Conservation (phyloP, 2,329 filamentous ascomycete genomes). For the Dactylellina drechsleri region DNA sequence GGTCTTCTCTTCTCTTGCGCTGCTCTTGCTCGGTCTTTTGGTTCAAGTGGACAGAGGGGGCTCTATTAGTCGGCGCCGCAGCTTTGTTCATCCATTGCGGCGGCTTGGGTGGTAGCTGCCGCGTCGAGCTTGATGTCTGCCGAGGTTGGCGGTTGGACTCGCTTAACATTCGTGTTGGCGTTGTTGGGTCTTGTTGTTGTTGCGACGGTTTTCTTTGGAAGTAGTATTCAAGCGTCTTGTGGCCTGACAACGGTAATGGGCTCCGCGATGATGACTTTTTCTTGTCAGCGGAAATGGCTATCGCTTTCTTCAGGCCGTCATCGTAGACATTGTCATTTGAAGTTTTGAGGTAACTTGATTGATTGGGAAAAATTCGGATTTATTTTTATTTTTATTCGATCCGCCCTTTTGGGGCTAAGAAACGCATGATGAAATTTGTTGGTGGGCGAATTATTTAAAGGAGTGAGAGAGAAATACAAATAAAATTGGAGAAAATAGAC, state of each 20-base stretch:
- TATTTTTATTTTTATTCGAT: background rate
- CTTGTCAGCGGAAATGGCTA: conserved; percentile 19
- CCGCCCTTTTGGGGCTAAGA: conserved; percentile 7
- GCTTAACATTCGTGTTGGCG: conserved; percentile 4
- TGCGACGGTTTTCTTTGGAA: conserved; percentile 24
- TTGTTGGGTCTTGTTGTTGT: conserved; percentile 8
- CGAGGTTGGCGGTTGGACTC: background rate
- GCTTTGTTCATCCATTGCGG: background rate
- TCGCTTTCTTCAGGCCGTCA: conserved; percentile 1
- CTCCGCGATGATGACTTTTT: conserved; percentile 1
- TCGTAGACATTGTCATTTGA: conserved; percentile 21
- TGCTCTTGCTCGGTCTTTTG: background rate
- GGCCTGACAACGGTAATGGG: conserved; percentile 9
- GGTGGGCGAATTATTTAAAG: conserved; percentile 9
- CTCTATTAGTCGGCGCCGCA: too few species aligned
- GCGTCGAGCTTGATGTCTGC: background rate
- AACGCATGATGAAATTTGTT: background rate
- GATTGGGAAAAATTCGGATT: conserved; percentile 19
- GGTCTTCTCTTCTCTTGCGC: background rate
- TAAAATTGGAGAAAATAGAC: conserved; percentile 14
- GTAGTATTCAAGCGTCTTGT: conserved; percentile 27
- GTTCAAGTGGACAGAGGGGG: background rate
- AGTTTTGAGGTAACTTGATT: conserved; percentile 16
- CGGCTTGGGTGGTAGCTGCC: background rate
- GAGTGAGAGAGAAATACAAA: background rate